A percentile compares a stretch with the other conserved stretches of the same genome.
These are phyloP conservation scores for Colletotrichum salicis DNA, from an alignment of 2,329 filamentous ascomycete genomes.

Conservation along the genomic window DNA sequence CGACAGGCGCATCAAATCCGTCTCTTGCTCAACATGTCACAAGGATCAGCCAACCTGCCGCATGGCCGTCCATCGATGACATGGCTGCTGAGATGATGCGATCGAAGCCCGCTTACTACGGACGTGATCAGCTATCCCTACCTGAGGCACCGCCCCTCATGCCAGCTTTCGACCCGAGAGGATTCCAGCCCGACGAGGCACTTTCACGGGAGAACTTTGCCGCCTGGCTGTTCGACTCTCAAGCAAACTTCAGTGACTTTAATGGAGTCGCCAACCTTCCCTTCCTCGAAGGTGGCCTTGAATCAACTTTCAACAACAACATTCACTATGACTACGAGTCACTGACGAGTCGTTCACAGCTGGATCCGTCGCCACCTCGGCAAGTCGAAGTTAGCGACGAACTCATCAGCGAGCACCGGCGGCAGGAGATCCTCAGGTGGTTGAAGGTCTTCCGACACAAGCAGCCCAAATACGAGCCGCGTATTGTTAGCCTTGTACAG, in stretches of 20 bases:
- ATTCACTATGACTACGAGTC: conserved; percentile 64
- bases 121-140: conserved; percentile 41
- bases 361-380: conserved; percentile 55
- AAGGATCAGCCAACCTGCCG: conserved; percentile 42
- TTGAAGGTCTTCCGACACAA: conserved; percentile 56
- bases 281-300: conserved; percentile 60
- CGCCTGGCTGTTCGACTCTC: conserved; percentile 62
- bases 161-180: conserved; percentile 44
- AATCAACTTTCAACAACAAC: conserved; percentile 62
- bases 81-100: conserved; percentile 48
- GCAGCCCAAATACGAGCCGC: conserved; percentile 51
- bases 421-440: conserved; percentile 56
- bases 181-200: conserved; percentile 48
- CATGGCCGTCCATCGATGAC: conserved; percentile 49
- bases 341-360: conserved; percentile 57
- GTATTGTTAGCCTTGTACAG: conserved; percentile 41
- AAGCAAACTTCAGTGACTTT: conserved; percentile 54
- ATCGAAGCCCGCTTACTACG: conserved; percentile 51
- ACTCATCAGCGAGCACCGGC: conserved; percentile 55
- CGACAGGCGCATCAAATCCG: conserved; percentile 36
- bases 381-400: conserved; percentile 54
- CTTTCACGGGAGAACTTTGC: conserved; percentile 58
- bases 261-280: conserved; percentile 53
- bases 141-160: conserved; percentile 48
- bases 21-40: conserved; percentile 13